Evolutionary conservation across 2,329 filamentous ascomycete genomes (phyloP), one percentile per base, ranked within the genome.

Genomic region (Penicillium sp.): DNA sequence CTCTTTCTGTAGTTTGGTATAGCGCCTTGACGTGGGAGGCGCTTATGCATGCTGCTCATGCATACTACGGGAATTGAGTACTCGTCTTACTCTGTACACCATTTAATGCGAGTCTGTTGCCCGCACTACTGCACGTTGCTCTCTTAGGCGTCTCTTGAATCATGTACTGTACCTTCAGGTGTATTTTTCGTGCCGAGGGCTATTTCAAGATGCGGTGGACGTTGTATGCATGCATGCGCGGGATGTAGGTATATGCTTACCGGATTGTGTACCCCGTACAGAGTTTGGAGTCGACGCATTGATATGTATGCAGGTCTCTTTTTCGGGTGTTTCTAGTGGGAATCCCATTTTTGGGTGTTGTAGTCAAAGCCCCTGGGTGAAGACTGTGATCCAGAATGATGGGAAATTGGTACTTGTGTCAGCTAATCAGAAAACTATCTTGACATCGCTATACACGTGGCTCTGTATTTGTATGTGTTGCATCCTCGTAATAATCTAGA

Each of bases 91-190:
- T 44, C 13, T 12, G 13, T 47, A 6, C 27, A 13, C 13, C n/a
- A 4, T 13, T 39, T 27, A 12, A 48, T n/a, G n/a, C 29, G 27
- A 39, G 35, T 21, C 15, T 33, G 31, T 27, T 44, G 33, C 12
- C 25, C 33, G 21, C 33, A 15, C 49, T 48, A 53, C 49, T 64
- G 58, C 60, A 61, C 33, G 29, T 55, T 41, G 58, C 62, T 58
- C 25, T 59, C 49, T 63, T 58, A n/a, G 60, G 49, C 21, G 27
- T 35, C 25, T n/a, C 19, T 23, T 27, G 17, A 27, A 35, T 42
- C 35, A 6, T 48, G 39, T 36, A 56, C 13, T 42, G 12, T 17
- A 13, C 27, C 21, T 38, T 44, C 21, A 5, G 6, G 19, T 29
- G 43, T 41, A 15, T 25, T 41, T 49, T 48, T 48, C n/a, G 31